These are phyloP conservation scores for Collybia sordida DNA, from an alignment of 768 basidiomycete genomes.

Conservation along the genomic window DNA sequence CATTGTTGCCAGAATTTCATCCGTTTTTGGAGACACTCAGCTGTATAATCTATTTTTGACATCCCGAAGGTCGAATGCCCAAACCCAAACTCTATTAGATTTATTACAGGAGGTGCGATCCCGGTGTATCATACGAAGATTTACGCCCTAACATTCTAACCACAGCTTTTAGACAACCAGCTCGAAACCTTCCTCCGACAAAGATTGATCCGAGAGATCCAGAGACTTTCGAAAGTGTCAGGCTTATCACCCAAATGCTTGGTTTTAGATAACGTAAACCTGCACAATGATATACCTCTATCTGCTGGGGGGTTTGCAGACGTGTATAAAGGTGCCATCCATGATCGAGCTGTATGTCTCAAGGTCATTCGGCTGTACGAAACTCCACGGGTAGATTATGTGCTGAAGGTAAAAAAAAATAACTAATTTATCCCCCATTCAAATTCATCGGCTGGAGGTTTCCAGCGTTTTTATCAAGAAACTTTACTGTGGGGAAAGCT, in stretches of 20 bases:
- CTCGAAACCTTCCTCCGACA: neutral
- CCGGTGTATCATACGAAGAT: too few relatives aligned
- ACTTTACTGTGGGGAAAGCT: conserved; percentile 17
- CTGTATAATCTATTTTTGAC: neutral
- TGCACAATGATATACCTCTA: neutral
- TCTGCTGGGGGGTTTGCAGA: conserved; percentile 8
- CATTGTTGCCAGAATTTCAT: neutral
- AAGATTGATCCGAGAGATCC: conserved; percentile 4
- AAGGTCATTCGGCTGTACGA: conserved; percentile 3
- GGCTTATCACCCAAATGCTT: conserved; percentile 3
- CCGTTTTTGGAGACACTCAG: neutral
- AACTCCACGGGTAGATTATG: neutral
- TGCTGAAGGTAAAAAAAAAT: neutral
- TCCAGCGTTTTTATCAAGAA: conserved; percentile 15
- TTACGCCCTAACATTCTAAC: conserved; percentile 8
- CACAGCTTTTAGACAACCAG: conserved; percentile 7
- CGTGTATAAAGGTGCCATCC: conserved; percentile 2
- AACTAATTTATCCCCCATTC: too few relatives aligned
- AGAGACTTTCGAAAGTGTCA: conserved; percentile 5
- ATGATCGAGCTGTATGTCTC: conserved; percentile 1
- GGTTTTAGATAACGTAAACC: conserved; percentile 1
- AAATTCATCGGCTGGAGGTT: too few relatives aligned
- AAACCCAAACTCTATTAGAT: neutral
- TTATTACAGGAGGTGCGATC: neutral
- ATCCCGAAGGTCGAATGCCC: neutral